Evolutionary conservation across 1,284 basidiomycete species (phyloP).

Genomic region (Cystobasidium pallidum): DNA sequence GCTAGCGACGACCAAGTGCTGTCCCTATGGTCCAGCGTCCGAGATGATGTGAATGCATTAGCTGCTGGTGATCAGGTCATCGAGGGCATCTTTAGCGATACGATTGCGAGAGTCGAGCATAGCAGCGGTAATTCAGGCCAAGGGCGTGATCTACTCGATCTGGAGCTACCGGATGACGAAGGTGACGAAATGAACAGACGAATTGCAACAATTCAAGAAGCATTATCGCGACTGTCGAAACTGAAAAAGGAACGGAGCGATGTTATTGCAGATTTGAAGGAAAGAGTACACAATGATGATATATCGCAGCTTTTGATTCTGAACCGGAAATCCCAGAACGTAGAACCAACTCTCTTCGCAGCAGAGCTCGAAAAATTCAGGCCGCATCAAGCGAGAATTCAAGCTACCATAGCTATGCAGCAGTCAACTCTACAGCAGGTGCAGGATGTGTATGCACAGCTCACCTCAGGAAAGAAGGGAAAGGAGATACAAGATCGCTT

Average conservation of each 20-base stretch:
- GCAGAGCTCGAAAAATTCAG: constrained; percentile 93
- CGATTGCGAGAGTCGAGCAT: constrained; percentile 50
- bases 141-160: constrained; percentile 57
- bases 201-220: constrained; percentile 76
- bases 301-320: constrained; percentile 92
- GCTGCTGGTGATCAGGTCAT: constrained; percentile 65
- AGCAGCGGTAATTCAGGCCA: not conserved
- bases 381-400: constrained; percentile 81
- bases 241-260: constrained; percentile 82
- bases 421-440: constrained; percentile 72
- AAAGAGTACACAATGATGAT: constrained; percentile 93
- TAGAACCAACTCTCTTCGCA: constrained; percentile 85
- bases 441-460: constrained; percentile 67
- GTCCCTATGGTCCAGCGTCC: constrained; percentile 73
- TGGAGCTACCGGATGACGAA: constrained; percentile 70
- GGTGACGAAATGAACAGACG: constrained; percentile 67
- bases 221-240: constrained; percentile 74
- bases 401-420: constrained; percentile 75
- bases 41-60: constrained; percentile 70
- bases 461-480: constrained; percentile 72
- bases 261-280: constrained; percentile 89
- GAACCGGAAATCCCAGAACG: constrained; percentile 80
- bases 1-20: constrained; percentile 77
- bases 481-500: constrained; percentile 73
- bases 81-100: constrained; percentile 69